Conservation (phyloP, 2,329 filamentous ascomycete genomes). For the Epichloe baconii region DNA sequence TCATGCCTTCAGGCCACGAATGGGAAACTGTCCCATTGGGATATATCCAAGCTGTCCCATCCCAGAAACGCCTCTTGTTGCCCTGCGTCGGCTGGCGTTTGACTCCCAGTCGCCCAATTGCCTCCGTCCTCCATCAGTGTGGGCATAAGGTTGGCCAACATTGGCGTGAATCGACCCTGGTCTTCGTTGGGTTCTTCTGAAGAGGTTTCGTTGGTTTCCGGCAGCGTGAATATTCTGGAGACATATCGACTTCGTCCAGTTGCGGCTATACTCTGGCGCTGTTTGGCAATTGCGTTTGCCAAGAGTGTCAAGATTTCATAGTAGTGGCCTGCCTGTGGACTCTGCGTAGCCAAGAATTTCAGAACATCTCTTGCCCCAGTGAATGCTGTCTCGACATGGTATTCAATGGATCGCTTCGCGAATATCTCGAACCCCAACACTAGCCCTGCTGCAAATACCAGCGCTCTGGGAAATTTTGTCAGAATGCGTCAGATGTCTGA, state of each 20-base stretch:
- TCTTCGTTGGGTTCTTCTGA: background rate
- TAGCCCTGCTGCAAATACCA: slow-evolving; percentile 43
- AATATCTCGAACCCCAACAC: slow-evolving; percentile 45
- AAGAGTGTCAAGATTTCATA: slow-evolving; percentile 38
- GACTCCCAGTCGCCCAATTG: slow-evolving; percentile 5
- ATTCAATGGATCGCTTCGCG: slow-evolving; percentile 30
- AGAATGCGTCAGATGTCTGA: too few species aligned
- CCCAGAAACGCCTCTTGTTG: slow-evolving; percentile 11
- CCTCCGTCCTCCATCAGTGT: slow-evolving; percentile 3
- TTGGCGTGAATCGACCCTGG: background rate
- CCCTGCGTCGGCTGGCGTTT: background rate
- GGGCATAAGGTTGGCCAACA: background rate
- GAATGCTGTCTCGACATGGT: slow-evolving; percentile 35
- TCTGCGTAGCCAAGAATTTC: slow-evolving; percentile 31
- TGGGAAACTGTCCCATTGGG: slow-evolving; percentile 21
- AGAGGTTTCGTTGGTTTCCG: background rate
- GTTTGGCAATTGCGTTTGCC: slow-evolving; percentile 29
- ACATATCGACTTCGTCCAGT: slow-evolving; percentile 16
- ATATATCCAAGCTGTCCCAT: slow-evolving; percentile 19
- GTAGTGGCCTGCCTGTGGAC: slow-evolving; percentile 44
- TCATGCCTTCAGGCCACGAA: slow-evolving; percentile 4
- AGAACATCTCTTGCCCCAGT: slow-evolving; percentile 36
- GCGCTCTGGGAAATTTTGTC: slow-evolving; percentile 23
- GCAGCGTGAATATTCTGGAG: slow-evolving; percentile 14
- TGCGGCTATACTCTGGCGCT: slow-evolving; percentile 16